Percentiles rank a stretch among this genome's conserved stretches.
phyloP scores from a whole-genome alignment of 331 rosid species.

The Malus hybrid region DNA sequence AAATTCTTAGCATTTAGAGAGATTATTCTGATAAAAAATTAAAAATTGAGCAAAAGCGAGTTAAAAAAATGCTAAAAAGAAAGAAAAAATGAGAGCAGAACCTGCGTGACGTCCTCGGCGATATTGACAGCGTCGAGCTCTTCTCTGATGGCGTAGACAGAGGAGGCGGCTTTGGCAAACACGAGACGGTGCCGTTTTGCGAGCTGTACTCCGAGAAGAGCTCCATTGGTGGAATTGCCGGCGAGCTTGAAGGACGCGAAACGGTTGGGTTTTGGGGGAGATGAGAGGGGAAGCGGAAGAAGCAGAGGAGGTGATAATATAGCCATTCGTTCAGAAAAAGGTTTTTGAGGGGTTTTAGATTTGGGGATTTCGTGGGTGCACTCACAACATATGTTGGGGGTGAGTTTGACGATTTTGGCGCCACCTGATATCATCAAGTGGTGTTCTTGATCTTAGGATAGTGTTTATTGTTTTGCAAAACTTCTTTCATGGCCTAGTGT shows the following conservation, averaged over 20 bases:
- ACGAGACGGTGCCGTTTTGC: not conserved
- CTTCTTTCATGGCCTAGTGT: rapidly evolving
- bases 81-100: not conserved
- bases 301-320: constrained; percentile 30
- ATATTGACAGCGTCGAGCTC: constrained; percentile 74
- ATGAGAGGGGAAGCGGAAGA: constrained; percentile 11
- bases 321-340: constrained; percentile 13
- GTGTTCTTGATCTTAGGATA: not conserved
- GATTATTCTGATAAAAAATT: not conserved
- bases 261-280: not conserved
- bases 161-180: constrained; percentile 17
- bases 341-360: not conserved
- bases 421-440: not conserved
- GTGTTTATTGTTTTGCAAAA: not conserved
- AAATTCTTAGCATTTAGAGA: not conserved
- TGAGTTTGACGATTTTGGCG: no score
- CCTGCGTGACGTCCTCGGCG: constrained; percentile 95
- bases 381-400: no score
- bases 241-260: not conserved
- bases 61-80: not conserved
- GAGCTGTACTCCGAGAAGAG: not conserved
- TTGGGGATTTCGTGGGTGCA: no score
- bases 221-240: not conserved
- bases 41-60: not conserved
- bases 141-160: constrained; percentile 32